These are phyloP conservation scores for Acer saccharum DNA, from an alignment of 345 rosid genomes.

Conservation along the genomic window DNA sequence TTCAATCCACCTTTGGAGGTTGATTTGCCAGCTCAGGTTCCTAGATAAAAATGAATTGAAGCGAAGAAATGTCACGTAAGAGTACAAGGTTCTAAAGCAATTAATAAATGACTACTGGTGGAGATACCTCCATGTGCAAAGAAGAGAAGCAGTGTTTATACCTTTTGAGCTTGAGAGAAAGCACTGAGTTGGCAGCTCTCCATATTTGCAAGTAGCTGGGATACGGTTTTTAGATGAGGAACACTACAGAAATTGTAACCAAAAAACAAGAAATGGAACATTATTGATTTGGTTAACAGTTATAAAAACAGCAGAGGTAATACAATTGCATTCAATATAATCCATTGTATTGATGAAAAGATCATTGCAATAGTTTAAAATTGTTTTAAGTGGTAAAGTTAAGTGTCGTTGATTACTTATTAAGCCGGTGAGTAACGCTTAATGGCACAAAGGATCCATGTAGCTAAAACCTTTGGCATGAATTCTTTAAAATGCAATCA, in stretches of 20 bases:
- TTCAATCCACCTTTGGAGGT: slow-evolving; percentile 16
- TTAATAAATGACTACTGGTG: not conserved
- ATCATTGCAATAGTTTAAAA: not conserved
- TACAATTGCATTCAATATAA: not conserved
- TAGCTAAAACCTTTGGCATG: not conserved
- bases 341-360: not conserved
- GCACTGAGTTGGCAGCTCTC: slow-evolving; percentile 58
- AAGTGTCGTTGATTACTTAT: not conserved
- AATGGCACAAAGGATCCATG: not conserved
- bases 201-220: slow-evolving; percentile 63
- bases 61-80: slow-evolving; percentile 10
- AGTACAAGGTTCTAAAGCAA: not conserved
- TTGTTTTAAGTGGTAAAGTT: not conserved
- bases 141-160: slow-evolving; percentile 5
- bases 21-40: slow-evolving; percentile 23
- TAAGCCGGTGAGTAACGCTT: not conserved
- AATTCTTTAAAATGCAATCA: not conserved
- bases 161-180: slow-evolving; percentile 41
- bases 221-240: slow-evolving; percentile 59
- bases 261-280: slow-evolving; percentile 1
- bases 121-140: slow-evolving; percentile 1
- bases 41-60: slow-evolving; percentile 2
- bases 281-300: slow-evolving; percentile 1
- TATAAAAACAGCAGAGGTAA: not conserved
- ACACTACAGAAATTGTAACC: slow-evolving; percentile 41